These are phyloP conservation scores for Cadophora sp. DNA, from an alignment of 2,329 filamentous ascomycete genomes.

Conservation along the genomic window DNA sequence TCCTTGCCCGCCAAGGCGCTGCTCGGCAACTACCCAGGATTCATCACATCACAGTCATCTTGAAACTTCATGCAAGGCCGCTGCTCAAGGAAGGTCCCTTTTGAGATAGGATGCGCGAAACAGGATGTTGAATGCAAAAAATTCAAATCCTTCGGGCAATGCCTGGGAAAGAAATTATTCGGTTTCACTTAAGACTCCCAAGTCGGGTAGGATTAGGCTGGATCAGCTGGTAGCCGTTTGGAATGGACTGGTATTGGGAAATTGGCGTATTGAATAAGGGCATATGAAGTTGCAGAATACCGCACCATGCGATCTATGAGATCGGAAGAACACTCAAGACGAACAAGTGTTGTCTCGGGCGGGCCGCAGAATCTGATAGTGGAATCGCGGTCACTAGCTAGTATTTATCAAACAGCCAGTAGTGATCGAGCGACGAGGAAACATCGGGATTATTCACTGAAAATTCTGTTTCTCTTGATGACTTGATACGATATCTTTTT, in stretches of 20 bases:
- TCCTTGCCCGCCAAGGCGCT: conserved; percentile 1
- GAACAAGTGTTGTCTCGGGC: conserved; percentile 3
- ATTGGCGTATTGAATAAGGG: conserved; percentile 1
- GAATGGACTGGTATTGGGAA: background rate
- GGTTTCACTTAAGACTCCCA: background rate
- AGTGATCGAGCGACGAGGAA: background rate
- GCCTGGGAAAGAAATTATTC: background rate
- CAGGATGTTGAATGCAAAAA: conserved; percentile 10
- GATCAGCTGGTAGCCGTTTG: background rate
- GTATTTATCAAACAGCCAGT: background rate
- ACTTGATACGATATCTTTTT: conserved; percentile 1
- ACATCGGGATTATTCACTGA: background rate
- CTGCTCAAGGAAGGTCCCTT: conserved; percentile 5
- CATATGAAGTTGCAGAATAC: background rate
- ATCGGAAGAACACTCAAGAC: conserved; percentile 1
- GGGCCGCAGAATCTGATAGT: background rate
- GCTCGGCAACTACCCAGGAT: conserved; percentile 4
- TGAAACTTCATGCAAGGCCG: conserved; percentile 27
- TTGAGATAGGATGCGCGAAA: conserved; percentile 10
- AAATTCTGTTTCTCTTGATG: background rate
- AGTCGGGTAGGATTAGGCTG: conserved; percentile 3
- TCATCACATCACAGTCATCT: conserved; percentile 21
- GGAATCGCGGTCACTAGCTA: background rate
- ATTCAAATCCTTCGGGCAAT: background rate
- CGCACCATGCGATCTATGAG: background rate